Evolutionary conservation across 768 basidiomycete genomes (phyloP).

Genomic region (Mycena alexandri): DNA sequence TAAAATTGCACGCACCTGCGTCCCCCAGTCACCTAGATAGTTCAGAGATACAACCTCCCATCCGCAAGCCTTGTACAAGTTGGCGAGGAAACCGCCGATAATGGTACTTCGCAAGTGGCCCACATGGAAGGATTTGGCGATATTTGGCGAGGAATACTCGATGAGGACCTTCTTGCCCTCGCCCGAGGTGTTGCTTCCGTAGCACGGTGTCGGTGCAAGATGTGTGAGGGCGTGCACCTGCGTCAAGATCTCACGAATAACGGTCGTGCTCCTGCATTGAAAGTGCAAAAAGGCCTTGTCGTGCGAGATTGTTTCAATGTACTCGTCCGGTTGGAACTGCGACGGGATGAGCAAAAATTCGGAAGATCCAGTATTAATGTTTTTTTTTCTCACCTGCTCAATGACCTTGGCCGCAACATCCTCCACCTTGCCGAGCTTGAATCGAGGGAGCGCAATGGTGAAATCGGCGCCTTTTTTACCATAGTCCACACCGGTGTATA

Average conservation of each 20-base stretch:
- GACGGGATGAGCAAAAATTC: neutral
- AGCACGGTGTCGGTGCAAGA: conserved; percentile 73
- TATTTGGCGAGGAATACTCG: conserved; percentile 97
- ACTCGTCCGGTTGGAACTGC: conserved; percentile 89
- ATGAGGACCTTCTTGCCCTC: conserved; percentile 87
- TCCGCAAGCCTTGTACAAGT: conserved; percentile 91
- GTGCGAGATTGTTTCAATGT: conserved; percentile 75
- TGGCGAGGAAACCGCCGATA: conserved; percentile 94
- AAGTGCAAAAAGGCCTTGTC: conserved; percentile 90
- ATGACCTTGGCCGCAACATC: conserved; percentile 81
- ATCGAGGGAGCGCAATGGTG: conserved; percentile 91
- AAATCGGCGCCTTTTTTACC: conserved; percentile 97
- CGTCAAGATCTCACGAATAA: conserved; percentile 74
- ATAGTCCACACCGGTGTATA: conserved; percentile 87
- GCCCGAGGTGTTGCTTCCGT: conserved; percentile 85
- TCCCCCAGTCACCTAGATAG: conserved; percentile 99
- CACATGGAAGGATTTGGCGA: conserved; percentile 98
- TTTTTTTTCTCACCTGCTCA: conserved; percentile 58
- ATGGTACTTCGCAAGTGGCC: conserved; percentile 98
- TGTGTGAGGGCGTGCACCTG: conserved; percentile 84
- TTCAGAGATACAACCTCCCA: conserved; percentile 95
- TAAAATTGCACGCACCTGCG: conserved; percentile 72
- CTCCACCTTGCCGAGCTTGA: conserved; percentile 87
- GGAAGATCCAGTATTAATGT: no score
- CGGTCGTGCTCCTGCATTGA: conserved; percentile 71